Evolutionary conservation across 176 grass and related monocot species (phyloP), one percentile per base, ranked within the genome.

Genomic region (Juncus inflexus): DNA sequence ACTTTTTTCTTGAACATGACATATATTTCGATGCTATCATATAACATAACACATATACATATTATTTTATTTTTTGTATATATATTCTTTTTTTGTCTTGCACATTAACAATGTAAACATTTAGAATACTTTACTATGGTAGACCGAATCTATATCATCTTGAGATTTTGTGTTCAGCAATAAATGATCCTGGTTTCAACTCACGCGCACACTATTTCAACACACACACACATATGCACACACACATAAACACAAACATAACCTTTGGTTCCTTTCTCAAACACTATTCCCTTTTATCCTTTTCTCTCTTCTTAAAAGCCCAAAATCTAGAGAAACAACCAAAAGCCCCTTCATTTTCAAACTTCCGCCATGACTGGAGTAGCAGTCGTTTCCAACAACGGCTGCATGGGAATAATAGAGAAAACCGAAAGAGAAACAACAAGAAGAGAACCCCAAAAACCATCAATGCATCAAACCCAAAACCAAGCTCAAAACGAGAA

Each of bases 321-420:
- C 42, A 15, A 50, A 62, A 65, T 11, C 28, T 12, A 13, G 40
- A 65, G 40, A 65, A 16, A 65, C 16, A 63, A 43, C 13, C 19
- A 28, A 28, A 28, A 28, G 19, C 16, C 52, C 15, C 65, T 69
- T 14, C 66, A 69, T 69, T 69, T 68, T 69, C 36, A 69, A 55
- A 68, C 15, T 7, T 37, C 3, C 40, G 52, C 0, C 63, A 87
- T 90, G 87, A 81, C 77, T 10, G 83, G 87, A 54, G 87, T 86
- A 65, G 87, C 86, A 74, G 80, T 90, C 60, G 87, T 90, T 5
- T 90, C 83, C 2, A 86, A 69, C 66, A 69, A 74, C 52, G 87
- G 87, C 4, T 90, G 80, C 74, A 86, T 81, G 82, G 86, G 74
- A 16, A 67, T 61, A 5, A 28, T 28, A 28, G 67, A 49, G 3